These are phyloP conservation scores for Boletellus sp. DNA, from an alignment of 768 basidiomycete genomes.

Conservation along the genomic window DNA sequence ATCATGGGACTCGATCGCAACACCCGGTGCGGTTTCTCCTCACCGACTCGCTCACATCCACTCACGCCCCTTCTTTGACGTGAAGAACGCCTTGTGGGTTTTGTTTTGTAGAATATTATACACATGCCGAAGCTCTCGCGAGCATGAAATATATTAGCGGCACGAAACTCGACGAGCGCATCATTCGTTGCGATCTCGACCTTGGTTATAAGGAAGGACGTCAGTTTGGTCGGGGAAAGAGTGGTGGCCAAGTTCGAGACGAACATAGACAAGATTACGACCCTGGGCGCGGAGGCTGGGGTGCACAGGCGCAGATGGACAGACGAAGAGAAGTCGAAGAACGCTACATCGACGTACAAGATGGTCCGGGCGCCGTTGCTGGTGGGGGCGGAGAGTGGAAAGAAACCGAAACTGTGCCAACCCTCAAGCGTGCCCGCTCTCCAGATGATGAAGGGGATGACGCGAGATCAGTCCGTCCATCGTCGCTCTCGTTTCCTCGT, in stretches of 20 bases:
- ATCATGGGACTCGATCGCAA: slow-evolving; percentile 95
- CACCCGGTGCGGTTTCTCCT: slow-evolving; percentile 53
- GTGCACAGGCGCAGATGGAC: slow-evolving; percentile 80
- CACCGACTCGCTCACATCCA: not conserved
- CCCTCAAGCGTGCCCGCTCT: slow-evolving; percentile 68
- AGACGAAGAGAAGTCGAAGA: slow-evolving; percentile 81
- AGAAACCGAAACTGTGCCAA: slow-evolving; percentile 47
- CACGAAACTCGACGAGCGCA: slow-evolving; percentile 98
- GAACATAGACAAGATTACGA: slow-evolving; percentile 98
- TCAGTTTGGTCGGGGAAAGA: slow-evolving; percentile 96
- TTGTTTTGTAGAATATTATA: slow-evolving; percentile 96
- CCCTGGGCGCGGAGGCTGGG: slow-evolving; percentile 93
- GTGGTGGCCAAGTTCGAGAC: slow-evolving; percentile 94
- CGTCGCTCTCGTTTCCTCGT: not conserved
- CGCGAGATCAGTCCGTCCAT: slow-evolving; percentile 48
- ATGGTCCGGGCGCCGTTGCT: slow-evolving; percentile 77
- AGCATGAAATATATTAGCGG: slow-evolving; percentile 93
- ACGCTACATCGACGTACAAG: slow-evolving; percentile 77
- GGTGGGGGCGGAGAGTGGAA: slow-evolving; percentile 87
- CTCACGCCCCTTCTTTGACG: slow-evolving; percentile 8
- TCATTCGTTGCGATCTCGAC: slow-evolving; percentile 97
- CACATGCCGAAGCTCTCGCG: slow-evolving; percentile 88
- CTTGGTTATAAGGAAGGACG: slow-evolving; percentile 94
- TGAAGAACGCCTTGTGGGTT: slow-evolving; percentile 87
- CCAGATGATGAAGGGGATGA: slow-evolving; percentile 73